Conservation (phyloP, 2,329 filamentous ascomycete species). For the Cercospora citrullina region DNA sequence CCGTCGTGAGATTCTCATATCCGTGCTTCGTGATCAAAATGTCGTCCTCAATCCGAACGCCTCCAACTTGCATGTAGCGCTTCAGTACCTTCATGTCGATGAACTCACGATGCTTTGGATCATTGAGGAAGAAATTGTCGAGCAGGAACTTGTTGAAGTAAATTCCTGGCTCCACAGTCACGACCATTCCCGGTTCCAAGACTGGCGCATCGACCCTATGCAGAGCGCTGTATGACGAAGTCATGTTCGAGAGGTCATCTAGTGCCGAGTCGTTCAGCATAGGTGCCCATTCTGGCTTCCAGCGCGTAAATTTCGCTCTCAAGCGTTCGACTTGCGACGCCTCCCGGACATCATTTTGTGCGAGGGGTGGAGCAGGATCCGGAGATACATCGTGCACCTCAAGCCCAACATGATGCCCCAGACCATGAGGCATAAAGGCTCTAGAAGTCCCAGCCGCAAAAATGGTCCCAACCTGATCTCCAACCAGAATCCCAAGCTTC, state of each 20-base stretch:
- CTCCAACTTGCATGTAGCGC: slow-evolving; percentile 74
- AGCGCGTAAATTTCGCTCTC: background rate
- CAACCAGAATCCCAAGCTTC: slow-evolving; percentile 71
- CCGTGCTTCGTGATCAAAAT: slow-evolving; percentile 76
- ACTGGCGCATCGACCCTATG: slow-evolving; percentile 17
- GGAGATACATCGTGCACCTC: slow-evolving; percentile 52
- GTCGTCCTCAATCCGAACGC: slow-evolving; percentile 87
- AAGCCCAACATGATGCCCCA: slow-evolving; percentile 54
- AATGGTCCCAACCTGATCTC: slow-evolving; percentile 48
- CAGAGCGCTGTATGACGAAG: slow-evolving; percentile 1
- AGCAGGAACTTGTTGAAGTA: slow-evolving; percentile 76
- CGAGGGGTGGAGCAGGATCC: slow-evolving; percentile 17
- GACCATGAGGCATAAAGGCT: slow-evolving; percentile 52
- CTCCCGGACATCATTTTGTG: too few relatives aligned
- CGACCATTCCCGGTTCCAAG: slow-evolving; percentile 67
- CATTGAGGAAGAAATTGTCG: slow-evolving; percentile 63
- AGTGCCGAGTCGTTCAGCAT: slow-evolving; percentile 61
- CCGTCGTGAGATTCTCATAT: slow-evolving; percentile 81
- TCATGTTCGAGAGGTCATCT: slow-evolving; percentile 6
- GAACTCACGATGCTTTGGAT: slow-evolving; percentile 58
- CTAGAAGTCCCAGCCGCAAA: slow-evolving; percentile 45
- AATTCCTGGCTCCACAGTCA: slow-evolving; percentile 90
- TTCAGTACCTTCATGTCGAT: slow-evolving; percentile 67
- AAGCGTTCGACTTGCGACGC: background rate
- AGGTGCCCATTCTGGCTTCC: slow-evolving; percentile 69